phyloP scores from a whole-genome alignment of 805 yeast genomes.

The Starmerella floris region DNA sequence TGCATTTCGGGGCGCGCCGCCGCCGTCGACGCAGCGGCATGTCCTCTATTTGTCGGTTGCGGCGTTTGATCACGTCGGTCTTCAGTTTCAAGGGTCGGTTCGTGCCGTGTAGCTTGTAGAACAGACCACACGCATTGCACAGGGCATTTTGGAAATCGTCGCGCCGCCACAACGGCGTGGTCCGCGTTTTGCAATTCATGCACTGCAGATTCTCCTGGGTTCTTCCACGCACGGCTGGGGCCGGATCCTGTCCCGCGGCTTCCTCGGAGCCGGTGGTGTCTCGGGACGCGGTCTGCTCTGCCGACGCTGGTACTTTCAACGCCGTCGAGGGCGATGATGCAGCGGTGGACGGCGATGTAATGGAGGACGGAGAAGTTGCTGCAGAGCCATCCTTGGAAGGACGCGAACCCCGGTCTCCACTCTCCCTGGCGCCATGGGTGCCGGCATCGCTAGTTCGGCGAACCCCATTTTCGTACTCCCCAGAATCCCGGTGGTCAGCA shows the following conservation, averaged over 20 bases:
- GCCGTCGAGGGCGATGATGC: background rate
- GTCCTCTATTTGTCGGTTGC: slow-evolving; percentile 43
- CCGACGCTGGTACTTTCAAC: background rate
- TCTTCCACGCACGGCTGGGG: background rate
- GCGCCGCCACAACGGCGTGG: slow-evolving; percentile 92
- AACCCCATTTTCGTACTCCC: background rate
- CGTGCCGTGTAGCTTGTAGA: slow-evolving; percentile 86
- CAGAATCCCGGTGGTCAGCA: background rate
- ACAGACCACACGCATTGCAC: slow-evolving; percentile 93
- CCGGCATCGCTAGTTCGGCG: background rate
- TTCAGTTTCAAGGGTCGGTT: slow-evolving; percentile 82
- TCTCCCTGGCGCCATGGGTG: no score
- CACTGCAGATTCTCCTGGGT: slow-evolving; percentile 31
- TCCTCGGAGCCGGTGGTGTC: background rate
- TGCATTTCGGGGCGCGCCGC: slow-evolving; percentile 2
- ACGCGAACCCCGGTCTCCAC: no score
- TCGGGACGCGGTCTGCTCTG: background rate
- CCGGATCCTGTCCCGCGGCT: background rate
- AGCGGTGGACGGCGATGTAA: background rate
- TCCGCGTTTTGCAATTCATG: slow-evolving; percentile 78
- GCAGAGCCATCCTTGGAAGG: background rate
- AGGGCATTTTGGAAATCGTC: slow-evolving; percentile 84
- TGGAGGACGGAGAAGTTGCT: background rate
- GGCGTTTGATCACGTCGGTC: slow-evolving; percentile 82
- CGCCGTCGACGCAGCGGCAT: slow-evolving; percentile 19